Evolutionary conservation across 495 filamentous ascomycete species (phyloP), one percentile per base, ranked within the genome.

Genomic region (Daldinia caldariorum): DNA sequence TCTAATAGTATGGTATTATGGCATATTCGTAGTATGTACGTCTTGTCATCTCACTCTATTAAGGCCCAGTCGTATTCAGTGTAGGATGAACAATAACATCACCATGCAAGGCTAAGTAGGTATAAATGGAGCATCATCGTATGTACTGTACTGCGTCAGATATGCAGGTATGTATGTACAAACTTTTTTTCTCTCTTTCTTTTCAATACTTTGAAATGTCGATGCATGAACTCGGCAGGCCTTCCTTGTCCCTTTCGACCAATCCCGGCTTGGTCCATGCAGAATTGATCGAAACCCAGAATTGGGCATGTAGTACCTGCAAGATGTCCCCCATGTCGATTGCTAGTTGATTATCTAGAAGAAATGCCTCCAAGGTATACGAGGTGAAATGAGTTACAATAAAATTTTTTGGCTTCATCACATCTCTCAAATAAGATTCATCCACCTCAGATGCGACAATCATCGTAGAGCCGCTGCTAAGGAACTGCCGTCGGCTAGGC

Each of bases 381-480:
- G 70, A 72, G 61, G 60, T 72, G 63, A 72, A 69, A 72, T 72
- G 70, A 72, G 62, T n/a, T 69, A 68, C 57, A 68, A 72, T 72
- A 60, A 72, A 72, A 67, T 58, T 18, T 47, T 50, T 61, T 18
- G 31, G 62, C 65, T 66, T 72, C 70, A 62, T 72, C 70, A 72
- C 70, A 72, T 72, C 65, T 49, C 70, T 72, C 65, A 67, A 65
- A 56, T 66, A 50, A 72, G 65, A 72, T 72, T 53, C 70, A 54
- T 53, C 70, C 70, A 69, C 61, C 61, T 62, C 12, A 72, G 61
- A 72, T 72, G 70, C 58, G 70, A 72, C 65, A 35, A 72, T 65
- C 35, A 69, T 72, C 65, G 57, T 66, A 58, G 70, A 72, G 70
- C 70, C 70, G 70, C 70, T 61, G 65, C 70, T 72, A 72, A 72